phyloP scores from a whole-genome alignment of 164 flowering plant genomes.

The Piper betle region DNA sequence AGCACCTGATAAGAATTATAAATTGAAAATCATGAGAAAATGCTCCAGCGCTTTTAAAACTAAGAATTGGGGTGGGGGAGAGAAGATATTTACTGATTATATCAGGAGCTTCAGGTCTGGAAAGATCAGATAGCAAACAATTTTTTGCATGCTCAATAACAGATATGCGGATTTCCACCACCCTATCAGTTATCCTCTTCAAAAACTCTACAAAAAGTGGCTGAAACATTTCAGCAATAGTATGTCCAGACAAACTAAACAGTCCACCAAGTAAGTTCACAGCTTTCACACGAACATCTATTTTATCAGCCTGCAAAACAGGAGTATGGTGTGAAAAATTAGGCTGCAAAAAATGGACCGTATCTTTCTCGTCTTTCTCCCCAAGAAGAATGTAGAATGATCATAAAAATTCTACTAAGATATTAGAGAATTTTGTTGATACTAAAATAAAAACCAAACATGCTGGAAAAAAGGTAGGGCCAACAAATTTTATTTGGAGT shows the following conservation, averaged over 20 bases:
- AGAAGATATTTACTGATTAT: slow-evolving; percentile 44
- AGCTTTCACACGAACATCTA: slow-evolving; percentile 65
- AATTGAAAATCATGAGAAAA: slow-evolving; percentile 8
- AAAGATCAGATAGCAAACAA: slow-evolving; percentile 65
- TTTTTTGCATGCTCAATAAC: slow-evolving; percentile 60
- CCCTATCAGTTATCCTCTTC: slow-evolving; percentile 88
- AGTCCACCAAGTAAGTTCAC: slow-evolving; percentile 74
- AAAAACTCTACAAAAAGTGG: slow-evolving; percentile 77
- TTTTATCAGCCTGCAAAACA: slow-evolving; percentile 58
- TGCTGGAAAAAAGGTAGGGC: no score
- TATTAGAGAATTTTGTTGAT: no score
- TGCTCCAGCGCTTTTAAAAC: neutral
- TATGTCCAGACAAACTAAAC: slow-evolving; percentile 54
- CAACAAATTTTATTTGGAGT: no score
- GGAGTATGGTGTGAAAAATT: slow-evolving; percentile 1
- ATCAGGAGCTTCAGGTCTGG: slow-evolving; percentile 63
- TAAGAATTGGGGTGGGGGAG: neutral
- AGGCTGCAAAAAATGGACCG: neutral
- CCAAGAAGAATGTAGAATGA: neutral
- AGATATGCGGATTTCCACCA: slow-evolving; percentile 67
- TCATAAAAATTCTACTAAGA: no score
- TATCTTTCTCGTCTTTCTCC: neutral
- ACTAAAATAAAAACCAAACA: no score
- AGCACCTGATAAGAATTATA: slow-evolving; percentile 46
- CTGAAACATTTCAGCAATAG: slow-evolving; percentile 54